Evolutionary conservation across 169 alveolate genomes (phyloP).

Genomic region (Plasmodium berghei): DNA sequence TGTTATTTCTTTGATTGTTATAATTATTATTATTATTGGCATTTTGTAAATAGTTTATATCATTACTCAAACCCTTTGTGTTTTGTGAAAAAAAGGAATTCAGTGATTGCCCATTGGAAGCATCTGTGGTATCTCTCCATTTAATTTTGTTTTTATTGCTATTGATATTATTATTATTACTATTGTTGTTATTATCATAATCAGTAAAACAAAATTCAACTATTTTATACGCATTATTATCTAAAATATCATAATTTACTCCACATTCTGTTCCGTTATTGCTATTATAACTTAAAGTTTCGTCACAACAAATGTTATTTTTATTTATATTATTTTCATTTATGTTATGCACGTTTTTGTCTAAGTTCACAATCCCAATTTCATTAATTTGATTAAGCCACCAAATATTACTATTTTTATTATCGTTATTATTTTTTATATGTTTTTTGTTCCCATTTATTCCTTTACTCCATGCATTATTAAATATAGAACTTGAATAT

Average conservation of each 20-base stretch:
- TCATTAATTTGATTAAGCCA: conserved; percentile 55
- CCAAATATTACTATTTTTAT: conserved; percentile 22
- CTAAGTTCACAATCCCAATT: conserved; percentile 5
- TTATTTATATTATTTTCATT: conserved; percentile 8
- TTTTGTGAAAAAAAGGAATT: conserved; percentile 26
- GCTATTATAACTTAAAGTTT: conserved; percentile 56
- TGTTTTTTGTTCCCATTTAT: conserved; percentile 21
- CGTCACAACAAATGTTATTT: conserved; percentile 41
- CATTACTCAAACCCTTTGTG: conserved; percentile 1
- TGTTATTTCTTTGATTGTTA: not conserved
- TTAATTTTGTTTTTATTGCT: not conserved
- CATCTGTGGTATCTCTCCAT: not conserved
- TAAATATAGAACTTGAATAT: conserved; percentile 34
- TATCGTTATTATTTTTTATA: conserved; percentile 18
- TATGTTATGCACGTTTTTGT: conserved; percentile 8
- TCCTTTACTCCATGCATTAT: conserved; percentile 31
- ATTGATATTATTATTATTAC: conserved; percentile 9
- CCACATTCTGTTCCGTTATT: conserved; percentile 55
- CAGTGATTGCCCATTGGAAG: not conserved
- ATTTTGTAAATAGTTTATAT: not conserved
- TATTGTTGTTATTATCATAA: conserved; percentile 58
- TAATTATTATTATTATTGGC: not conserved
- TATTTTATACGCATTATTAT: conserved; percentile 62
- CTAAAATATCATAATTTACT: conserved; percentile 41
- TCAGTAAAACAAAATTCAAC: conserved; percentile 73